A percentile compares a stretch with the other conserved stretches of the same genome.
phyloP scores from a whole-genome alignment of 2,329 filamentous ascomycete species.

The Paecilomyces variotii region DNA sequence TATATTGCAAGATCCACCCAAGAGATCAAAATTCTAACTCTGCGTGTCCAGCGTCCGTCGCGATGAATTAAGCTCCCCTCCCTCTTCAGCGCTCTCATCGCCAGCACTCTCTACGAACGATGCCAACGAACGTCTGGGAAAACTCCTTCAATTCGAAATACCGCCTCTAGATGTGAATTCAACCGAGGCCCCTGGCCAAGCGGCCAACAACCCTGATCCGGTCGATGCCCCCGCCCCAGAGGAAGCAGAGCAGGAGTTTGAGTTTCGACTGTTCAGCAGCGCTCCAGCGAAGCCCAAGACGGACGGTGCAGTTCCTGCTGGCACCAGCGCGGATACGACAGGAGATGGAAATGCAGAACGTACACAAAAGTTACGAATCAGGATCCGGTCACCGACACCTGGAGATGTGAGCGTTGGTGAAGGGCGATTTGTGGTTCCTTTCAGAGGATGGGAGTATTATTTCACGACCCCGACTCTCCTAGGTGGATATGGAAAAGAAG shows the following conservation, averaged over 20 bases:
- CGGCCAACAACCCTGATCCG: neutral
- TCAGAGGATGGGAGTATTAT: slow-evolving; percentile 36
- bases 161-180: slow-evolving; percentile 8
- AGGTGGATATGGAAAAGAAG: slow-evolving; percentile 7
- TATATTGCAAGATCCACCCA: no score
- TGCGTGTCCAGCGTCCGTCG: slow-evolving; percentile 23
- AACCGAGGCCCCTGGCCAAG: neutral
- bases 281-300: slow-evolving; percentile 15
- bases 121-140: slow-evolving; percentile 22
- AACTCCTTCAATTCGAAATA: slow-evolving; percentile 25
- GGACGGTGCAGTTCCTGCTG: neutral
- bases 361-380: slow-evolving; percentile 31
- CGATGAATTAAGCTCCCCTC: slow-evolving; percentile 26
- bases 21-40: neutral
- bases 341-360: neutral
- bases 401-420: slow-evolving; percentile 16
- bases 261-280: slow-evolving; percentile 33
- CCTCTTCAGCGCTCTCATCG: slow-evolving; percentile 20
- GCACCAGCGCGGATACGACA: neutral
- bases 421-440: slow-evolving; percentile 32
- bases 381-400: slow-evolving; percentile 32
- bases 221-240: neutral
- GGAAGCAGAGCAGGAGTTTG: slow-evolving; percentile 32
- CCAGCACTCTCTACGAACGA: slow-evolving; percentile 20
- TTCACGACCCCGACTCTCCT: slow-evolving; percentile 27